Evolutionary conservation across 129 eudicot species (phyloP).

Genomic region (Scalesia atractyloides): DNA sequence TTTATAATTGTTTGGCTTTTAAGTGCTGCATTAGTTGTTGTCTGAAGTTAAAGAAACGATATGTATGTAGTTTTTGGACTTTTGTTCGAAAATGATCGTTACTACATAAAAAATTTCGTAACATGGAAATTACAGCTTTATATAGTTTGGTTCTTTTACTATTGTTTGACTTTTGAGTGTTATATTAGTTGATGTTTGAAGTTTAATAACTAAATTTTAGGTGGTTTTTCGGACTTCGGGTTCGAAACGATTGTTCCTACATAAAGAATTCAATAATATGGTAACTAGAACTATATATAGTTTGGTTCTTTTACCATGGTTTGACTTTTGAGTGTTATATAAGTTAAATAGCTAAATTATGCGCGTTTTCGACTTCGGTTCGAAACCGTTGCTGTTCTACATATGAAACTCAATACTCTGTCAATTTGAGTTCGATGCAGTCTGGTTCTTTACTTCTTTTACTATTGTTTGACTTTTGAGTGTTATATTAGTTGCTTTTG

Average conservation of each 20-base stretch:
- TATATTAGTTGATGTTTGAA: neutral
- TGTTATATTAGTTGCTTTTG: neutral
- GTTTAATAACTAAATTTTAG: neutral
- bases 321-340: neutral
- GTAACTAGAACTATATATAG: too few species aligned
- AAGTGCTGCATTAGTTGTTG: neutral
- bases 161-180: neutral
- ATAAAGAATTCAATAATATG: too few species aligned
- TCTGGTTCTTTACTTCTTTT: too few species aligned
- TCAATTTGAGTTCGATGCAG: too few species aligned
- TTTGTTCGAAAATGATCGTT: neutral
- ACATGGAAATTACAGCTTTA: neutral
- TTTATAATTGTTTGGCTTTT: neutral
- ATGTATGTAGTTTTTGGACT: neutral
- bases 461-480: conserved; percentile 3
- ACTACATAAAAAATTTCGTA: neutral
- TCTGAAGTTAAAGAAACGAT: neutral
- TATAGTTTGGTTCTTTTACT: neutral
- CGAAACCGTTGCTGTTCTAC: too few species aligned
- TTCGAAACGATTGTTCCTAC: too few species aligned
- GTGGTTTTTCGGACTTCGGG: neutral
- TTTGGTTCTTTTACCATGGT: neutral
- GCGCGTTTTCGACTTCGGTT: too few species aligned
- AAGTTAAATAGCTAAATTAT: too few species aligned
- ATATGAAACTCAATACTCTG: too few species aligned